Conservation (phyloP, 1,284 basidiomycete species). For the Leccinum angustisporum region DNA sequence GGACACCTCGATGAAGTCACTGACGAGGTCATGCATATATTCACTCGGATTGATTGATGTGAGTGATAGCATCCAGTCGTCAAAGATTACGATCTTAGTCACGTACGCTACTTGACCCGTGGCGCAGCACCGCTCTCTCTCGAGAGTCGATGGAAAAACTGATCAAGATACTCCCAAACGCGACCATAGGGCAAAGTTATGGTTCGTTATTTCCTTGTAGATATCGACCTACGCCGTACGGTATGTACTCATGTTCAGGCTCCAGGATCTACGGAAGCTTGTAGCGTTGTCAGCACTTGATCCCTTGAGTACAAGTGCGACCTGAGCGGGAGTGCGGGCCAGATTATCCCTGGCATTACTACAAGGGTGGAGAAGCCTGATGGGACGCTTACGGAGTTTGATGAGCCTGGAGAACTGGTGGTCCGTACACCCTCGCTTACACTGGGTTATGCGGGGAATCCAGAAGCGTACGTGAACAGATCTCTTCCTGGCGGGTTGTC, state of each 20-base stretch:
- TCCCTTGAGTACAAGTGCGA: conserved; percentile 43
- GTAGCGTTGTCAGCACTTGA: conserved; percentile 37
- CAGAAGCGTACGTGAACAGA: conserved; percentile 53
- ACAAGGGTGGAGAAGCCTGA: conserved; percentile 48
- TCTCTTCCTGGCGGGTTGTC: background rate
- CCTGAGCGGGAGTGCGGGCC: conserved; percentile 56
- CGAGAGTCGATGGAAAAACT: conserved; percentile 51
- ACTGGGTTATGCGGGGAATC: conserved; percentile 58
- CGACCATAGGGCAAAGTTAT: conserved; percentile 50
- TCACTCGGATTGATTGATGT: conserved; percentile 5
- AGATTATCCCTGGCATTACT: background rate
- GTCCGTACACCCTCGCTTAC: conserved; percentile 61
- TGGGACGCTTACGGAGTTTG: conserved; percentile 56
- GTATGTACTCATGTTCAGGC: background rate
- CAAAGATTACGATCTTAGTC: conserved; percentile 53
- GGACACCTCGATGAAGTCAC: no score
- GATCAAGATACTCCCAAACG: conserved; percentile 45
- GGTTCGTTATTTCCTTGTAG: conserved; percentile 34
- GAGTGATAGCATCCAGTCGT: conserved; percentile 49
- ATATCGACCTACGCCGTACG: background rate
- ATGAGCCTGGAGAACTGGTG: conserved; percentile 67
- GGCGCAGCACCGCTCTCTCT: conserved; percentile 64
- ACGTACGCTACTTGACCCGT: conserved; percentile 47
- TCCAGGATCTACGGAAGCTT: conserved; percentile 46
- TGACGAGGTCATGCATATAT: no score